Evolutionary conservation across 2,329 filamentous ascomycete species (phyloP).

Genomic region (Aspergillus japonicus): DNA sequence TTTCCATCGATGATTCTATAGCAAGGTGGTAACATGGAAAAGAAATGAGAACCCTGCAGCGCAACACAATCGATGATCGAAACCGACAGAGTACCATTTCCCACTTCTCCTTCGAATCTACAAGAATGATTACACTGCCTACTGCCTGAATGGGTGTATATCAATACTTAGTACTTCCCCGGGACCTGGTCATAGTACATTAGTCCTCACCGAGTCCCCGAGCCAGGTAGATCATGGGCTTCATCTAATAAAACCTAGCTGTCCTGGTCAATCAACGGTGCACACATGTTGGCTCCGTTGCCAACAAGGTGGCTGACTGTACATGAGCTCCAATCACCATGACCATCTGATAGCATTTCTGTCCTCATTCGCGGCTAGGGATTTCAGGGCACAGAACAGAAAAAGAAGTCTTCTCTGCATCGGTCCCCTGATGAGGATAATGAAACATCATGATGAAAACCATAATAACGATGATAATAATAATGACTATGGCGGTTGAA

Average conservation of each 20-base stretch:
- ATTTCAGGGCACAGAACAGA: neutral
- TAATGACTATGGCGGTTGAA: neutral
- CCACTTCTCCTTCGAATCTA: neutral
- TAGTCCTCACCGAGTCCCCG: neutral
- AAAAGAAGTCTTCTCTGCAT: neutral
- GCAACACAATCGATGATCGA: neutral
- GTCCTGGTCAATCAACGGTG: constrained; percentile 14
- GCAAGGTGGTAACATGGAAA: neutral
- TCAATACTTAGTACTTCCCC: neutral
- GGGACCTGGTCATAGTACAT: neutral
- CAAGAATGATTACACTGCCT: neutral
- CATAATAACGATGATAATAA: neutral
- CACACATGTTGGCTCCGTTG: constrained; percentile 23
- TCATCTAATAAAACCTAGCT: constrained; percentile 12
- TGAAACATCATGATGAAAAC: neutral
- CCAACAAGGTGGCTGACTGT: constrained; percentile 23
- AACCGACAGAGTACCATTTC: neutral
- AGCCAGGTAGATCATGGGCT: constrained; percentile 2
- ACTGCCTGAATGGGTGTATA: neutral
- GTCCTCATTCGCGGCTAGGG: neutral
- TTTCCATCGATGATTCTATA: neutral
- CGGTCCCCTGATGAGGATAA: neutral
- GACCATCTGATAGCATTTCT: constrained; percentile 6
- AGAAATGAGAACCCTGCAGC: no score
- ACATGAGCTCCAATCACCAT: constrained; percentile 21